These are phyloP conservation scores for Xylariomycetidae sp. DNA, from an alignment of 2,329 filamentous ascomycete genomes.

Conservation along the genomic window DNA sequence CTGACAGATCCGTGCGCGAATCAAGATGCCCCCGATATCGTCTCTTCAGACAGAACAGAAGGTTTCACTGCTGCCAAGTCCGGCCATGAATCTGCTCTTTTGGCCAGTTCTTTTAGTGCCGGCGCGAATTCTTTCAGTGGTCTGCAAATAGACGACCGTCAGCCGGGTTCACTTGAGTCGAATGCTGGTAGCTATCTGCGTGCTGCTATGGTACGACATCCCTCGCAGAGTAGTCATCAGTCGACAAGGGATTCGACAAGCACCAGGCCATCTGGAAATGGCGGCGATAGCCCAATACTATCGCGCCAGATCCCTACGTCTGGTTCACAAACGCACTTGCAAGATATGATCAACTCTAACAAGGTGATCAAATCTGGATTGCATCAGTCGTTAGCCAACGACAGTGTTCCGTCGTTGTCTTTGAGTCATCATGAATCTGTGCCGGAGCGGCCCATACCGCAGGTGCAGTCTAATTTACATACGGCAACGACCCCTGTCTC, in stretches of 20 bases:
- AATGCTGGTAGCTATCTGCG: slow-evolving; percentile 33
- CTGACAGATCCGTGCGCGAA: slow-evolving; percentile 18
- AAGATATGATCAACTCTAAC: slow-evolving; percentile 58
- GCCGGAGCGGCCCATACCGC: slow-evolving; percentile 32
- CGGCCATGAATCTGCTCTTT: slow-evolving; percentile 33
- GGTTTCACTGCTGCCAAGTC: slow-evolving; percentile 29
- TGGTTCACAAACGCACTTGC: slow-evolving; percentile 50
- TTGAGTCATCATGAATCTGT: slow-evolving; percentile 46
- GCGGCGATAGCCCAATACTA: slow-evolving; percentile 59
- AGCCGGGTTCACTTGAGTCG: slow-evolving; percentile 46
- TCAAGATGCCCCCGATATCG: slow-evolving; percentile 14
- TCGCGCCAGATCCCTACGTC: slow-evolving; percentile 45
- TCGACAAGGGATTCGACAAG: slow-evolving; percentile 45
- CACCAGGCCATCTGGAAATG: slow-evolving; percentile 32
- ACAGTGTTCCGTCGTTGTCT: slow-evolving; percentile 51
- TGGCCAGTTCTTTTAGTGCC: slow-evolving; percentile 31
- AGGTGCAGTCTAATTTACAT: slow-evolving; percentile 23
- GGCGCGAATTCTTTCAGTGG: slow-evolving; percentile 17
- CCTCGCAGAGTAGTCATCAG: slow-evolving; percentile 48
- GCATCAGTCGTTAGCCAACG: slow-evolving; percentile 51
- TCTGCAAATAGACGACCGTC: slow-evolving; percentile 38
- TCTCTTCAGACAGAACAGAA: slow-evolving; percentile 15
- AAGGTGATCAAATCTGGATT: slow-evolving; percentile 53
- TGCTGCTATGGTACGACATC: slow-evolving; percentile 34
- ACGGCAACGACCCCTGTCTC: slow-evolving; percentile 23